These are phyloP conservation scores for Plasmopara muralis DNA, from an alignment of 352 stramenopile species.

Conservation along the genomic window DNA sequence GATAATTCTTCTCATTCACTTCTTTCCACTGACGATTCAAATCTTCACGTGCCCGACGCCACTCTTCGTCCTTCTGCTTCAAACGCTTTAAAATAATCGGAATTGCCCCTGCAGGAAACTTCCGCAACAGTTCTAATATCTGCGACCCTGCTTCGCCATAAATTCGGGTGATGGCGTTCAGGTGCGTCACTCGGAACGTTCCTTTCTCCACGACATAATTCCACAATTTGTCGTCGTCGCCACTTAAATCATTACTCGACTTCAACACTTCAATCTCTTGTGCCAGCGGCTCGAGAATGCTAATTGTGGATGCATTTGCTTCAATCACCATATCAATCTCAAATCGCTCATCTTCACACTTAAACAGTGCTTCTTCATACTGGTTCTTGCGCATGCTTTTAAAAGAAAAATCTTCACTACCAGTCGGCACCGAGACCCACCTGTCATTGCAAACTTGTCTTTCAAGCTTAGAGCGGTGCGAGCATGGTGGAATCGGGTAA, in stretches of 20 bases:
- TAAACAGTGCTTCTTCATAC: conserved; percentile 98
- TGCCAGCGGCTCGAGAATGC: conserved; percentile 92
- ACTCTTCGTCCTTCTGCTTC: conserved; percentile 98
- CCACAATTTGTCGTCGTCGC: conserved; percentile 73
- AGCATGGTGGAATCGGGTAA: conserved; percentile 96
- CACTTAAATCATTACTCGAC: conserved; percentile 46
- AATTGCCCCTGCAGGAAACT: conserved; percentile 95
- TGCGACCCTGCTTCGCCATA: conserved; percentile 93
- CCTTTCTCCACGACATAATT: conserved; percentile 92
- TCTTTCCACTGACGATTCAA: conserved; percentile 98
- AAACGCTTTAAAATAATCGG: conserved; percentile 97
- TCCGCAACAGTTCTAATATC: conserved; percentile 91
- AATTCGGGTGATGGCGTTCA: conserved; percentile 97
- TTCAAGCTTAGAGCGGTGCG: conserved; percentile 89
- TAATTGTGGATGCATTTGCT: conserved; percentile 93
- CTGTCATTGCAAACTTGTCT: conserved; percentile 91
- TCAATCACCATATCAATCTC: conserved; percentile 95
- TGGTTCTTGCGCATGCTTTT: conserved; percentile 99
- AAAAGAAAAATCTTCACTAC: conserved; percentile 98
- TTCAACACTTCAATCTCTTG: conserved; percentile 91
- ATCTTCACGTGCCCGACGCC: conserved; percentile 87
- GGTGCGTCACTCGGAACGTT: conserved; percentile 92
- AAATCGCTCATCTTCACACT: conserved; percentile 97
- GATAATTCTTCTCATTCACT: conserved; percentile 97
- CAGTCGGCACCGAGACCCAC: conserved; percentile 97